These are phyloP conservation scores for Gentiana straminea DNA, from an alignment of 257 asterid species.

Conservation along the genomic window DNA sequence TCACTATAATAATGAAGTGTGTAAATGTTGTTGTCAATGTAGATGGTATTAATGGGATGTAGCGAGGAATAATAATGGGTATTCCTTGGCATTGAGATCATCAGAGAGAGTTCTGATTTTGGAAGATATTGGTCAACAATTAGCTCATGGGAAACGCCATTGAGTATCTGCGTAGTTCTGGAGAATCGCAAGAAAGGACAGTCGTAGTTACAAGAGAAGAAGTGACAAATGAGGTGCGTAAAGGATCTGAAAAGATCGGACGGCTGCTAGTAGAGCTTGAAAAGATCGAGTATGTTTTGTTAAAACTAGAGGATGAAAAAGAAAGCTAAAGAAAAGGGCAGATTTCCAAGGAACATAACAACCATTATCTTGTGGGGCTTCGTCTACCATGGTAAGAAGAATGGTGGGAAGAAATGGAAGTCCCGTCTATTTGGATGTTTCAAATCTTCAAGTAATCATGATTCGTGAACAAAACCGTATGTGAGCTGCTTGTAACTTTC, in stretches of 20 bases:
- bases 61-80: constrained; percentile 57
- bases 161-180: constrained; percentile 33
- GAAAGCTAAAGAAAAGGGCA: too few species aligned
- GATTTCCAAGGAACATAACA: too few species aligned
- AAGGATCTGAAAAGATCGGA: constrained; percentile 64
- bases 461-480: constrained; percentile 22
- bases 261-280: too few species aligned
- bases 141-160: constrained; percentile 51
- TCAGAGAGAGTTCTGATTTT: constrained; percentile 32
- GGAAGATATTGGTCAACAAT: constrained; percentile 53
- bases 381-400: too few species aligned
- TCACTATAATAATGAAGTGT: too few species aligned
- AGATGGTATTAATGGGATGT: too few species aligned
- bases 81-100: constrained; percentile 28
- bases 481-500: constrained; percentile 15
- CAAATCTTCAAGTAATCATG: constrained; percentile 36
- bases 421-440: constrained; percentile 57
- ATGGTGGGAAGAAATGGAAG: constrained; percentile 49
- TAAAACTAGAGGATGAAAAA: constrained; percentile 58
- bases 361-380: too few species aligned
- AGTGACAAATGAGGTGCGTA: constrained; percentile 56
- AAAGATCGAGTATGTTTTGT: too few species aligned
- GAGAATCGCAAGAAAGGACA: constrained; percentile 37
- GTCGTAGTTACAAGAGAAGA: constrained; percentile 32
- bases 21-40: too few species aligned